These are phyloP conservation scores for Penicillium paxilli DNA, from an alignment of 495 filamentous ascomycete genomes.

Conservation along the genomic window DNA sequence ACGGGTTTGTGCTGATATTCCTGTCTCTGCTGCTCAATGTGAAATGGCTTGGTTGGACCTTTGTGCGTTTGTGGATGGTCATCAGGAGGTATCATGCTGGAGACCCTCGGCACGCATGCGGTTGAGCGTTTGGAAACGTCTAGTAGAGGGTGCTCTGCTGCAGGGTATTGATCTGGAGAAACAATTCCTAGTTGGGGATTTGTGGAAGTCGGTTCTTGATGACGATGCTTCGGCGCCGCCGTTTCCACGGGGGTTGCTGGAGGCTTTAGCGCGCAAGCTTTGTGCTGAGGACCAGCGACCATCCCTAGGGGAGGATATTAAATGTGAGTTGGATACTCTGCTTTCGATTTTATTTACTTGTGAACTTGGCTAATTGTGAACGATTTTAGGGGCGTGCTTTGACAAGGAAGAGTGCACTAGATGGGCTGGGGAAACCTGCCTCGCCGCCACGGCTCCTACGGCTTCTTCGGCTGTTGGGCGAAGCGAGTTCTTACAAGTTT, in stretches of 20 bases:
- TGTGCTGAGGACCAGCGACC: conserved; percentile 27
- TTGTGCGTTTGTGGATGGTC: conserved; percentile 46
- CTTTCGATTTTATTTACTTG: neutral
- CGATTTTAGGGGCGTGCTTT: conserved; percentile 44
- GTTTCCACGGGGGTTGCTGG: conserved; percentile 41
- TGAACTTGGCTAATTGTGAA: conserved; percentile 8
- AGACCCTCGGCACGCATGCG: conserved; percentile 42
- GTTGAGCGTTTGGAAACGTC: conserved; percentile 47
- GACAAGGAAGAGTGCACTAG: conserved; percentile 42
- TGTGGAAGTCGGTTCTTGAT: conserved; percentile 48
- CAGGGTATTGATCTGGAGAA: conserved; percentile 45
- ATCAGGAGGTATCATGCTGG: conserved; percentile 27
- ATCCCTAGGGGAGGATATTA: conserved; percentile 22
- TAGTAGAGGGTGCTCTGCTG: conserved; percentile 45
- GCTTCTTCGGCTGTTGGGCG: conserved; percentile 34
- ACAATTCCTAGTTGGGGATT: conserved; percentile 49
- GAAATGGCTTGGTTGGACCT: conserved; percentile 47
- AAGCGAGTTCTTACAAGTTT: conserved; percentile 50
- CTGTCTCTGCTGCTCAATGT: conserved; percentile 46
- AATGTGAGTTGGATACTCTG: conserved; percentile 36
- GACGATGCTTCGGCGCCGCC: conserved; percentile 27
- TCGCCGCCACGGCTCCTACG: conserved; percentile 49
- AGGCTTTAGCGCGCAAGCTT: conserved; percentile 44
- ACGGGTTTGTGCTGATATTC: conserved; percentile 41
- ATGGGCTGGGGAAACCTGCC: conserved; percentile 54